Evolutionary conservation across 2,329 filamentous ascomycete genomes (phyloP), one percentile per base, ranked within the genome.

Genomic region (Colletotrichum sp.): DNA sequence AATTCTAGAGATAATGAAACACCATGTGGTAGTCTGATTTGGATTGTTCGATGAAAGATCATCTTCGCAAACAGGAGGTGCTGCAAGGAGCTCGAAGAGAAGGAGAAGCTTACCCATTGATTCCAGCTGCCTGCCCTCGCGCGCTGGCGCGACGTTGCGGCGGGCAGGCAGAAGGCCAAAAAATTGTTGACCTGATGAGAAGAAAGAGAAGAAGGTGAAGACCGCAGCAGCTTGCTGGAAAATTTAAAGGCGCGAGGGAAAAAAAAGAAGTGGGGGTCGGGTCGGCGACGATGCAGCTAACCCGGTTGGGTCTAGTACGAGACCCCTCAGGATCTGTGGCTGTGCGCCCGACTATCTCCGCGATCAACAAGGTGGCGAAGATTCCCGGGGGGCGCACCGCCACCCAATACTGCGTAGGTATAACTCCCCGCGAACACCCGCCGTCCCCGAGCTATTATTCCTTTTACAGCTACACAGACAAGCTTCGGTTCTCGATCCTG

Each of bases 11-110:
- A 85, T 85, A 83, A 84, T 78, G 77, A 81, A 84, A 91, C 90
- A 90, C 90, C 90, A 92, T 88, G 85, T 83, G 83, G 81, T 81
- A 84, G 74, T 92, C 89, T 89, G 90, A 89, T 85, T 92, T 92
- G 90, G 90, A 92, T 92, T 92, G 90, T 91, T 91, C 89, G 84
- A 85, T 52, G 83, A 79, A 79, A 80, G 64, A 82, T 88, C 87
- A 85, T 89, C 87, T 88, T 79, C 79, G 75, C 72, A 76, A 75
- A 49, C 44, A 63, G n/a, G 60, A 76, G 59, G 32, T 62, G 59
- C 59, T 32, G 28, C 34, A 62, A 49, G 39, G 18, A 34, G 62
- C 34, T 64, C n/a, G 26, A 73, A 75, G 26, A 24, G 62, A 13
- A 5, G 59, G 44, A 32, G 39, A 65, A 71, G 72, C 78, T 26